These are phyloP conservation scores for Fusarium tuaranense DNA, from an alignment of 2,329 filamentous ascomycete species.

Conservation along the genomic window DNA sequence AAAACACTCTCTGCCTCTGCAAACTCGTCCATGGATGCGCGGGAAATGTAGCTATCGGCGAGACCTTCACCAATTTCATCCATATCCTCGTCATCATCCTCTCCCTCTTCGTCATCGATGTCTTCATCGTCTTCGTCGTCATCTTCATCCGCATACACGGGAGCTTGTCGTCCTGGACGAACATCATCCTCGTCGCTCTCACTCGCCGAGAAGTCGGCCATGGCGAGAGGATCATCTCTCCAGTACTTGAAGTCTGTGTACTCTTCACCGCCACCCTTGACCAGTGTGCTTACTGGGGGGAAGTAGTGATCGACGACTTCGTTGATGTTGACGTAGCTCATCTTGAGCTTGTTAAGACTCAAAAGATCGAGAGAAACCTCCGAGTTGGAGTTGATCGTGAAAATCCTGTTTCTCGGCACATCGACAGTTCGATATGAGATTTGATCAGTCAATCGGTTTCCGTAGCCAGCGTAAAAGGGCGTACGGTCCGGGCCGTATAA, in stretches of 20 bases:
- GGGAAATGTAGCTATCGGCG: conserved; percentile 47
- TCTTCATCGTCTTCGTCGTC: conserved; percentile 59
- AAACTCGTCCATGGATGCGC: conserved; percentile 51
- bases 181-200: conserved; percentile 71
- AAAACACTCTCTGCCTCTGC: conserved; percentile 57
- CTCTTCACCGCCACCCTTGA: conserved; percentile 90
- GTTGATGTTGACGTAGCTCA: conserved; percentile 96
- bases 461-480: conserved; percentile 97
- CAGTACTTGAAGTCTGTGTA: conserved; percentile 99
- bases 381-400: conserved; percentile 98
- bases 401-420: conserved; percentile 93
- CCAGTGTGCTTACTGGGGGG: conserved; percentile 86
- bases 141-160: conserved; percentile 58
- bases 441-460: conserved; percentile 95
- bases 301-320: conserved; percentile 99
- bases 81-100: conserved; percentile 56
- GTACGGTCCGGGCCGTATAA: conserved; percentile 82
- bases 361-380: conserved; percentile 93
- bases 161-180: conserved; percentile 64
- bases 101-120: conserved; percentile 57
- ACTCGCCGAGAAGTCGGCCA: conserved; percentile 90
- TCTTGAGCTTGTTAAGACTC: conserved; percentile 93
- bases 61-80: conserved; percentile 53
- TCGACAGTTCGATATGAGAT: conserved; percentile 96
- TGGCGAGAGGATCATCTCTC: conserved; percentile 84